Conservation (phyloP, 768 basidiomycete species). For the Lentinula raphanica region DNA sequence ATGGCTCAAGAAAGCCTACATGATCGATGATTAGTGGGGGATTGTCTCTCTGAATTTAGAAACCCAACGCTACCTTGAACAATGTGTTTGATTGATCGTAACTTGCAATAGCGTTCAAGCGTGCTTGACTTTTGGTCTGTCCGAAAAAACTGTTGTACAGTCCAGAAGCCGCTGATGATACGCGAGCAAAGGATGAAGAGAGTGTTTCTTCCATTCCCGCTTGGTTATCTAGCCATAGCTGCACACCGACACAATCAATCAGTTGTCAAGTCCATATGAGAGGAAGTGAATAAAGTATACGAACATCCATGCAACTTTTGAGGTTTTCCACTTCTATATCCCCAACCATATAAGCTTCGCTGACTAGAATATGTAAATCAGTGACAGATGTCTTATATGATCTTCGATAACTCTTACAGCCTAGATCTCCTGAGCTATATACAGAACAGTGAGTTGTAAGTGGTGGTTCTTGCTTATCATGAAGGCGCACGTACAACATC, state of each 20-base stretch:
- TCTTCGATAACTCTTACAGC: conserved; percentile 40
- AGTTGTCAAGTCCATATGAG: background rate
- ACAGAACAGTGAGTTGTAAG: conserved; percentile 14
- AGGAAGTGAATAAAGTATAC: conserved; percentile 21
- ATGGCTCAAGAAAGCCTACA: conserved; percentile 68
- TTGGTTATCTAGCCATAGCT: conserved; percentile 69
- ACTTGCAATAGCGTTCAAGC: conserved; percentile 78
- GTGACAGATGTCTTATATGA: background rate
- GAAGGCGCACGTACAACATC: conserved; percentile 40
- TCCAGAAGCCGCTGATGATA: conserved; percentile 56
- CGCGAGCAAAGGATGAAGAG: conserved; percentile 49
- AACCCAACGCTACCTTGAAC: conserved; percentile 55
- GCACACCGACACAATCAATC: conserved; percentile 3
- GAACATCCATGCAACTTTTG: conserved; percentile 57
- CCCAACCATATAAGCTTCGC: conserved; percentile 72
- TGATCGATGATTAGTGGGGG: background rate
- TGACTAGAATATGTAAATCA: conserved; percentile 38
- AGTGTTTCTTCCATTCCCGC: conserved; percentile 51
- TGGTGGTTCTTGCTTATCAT: conserved; percentile 1
- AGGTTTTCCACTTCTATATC: conserved; percentile 59
- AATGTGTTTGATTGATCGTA: conserved; percentile 91
- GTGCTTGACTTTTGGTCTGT: conserved; percentile 66
- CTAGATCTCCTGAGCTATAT: conserved; percentile 53
- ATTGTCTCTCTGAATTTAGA: background rate
- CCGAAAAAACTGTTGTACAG: conserved; percentile 69